Evolutionary conservation across 352 stramenopile genomes (phyloP), one percentile per base, ranked within the genome.

Genomic region (Saprolegnia diclina): DNA sequence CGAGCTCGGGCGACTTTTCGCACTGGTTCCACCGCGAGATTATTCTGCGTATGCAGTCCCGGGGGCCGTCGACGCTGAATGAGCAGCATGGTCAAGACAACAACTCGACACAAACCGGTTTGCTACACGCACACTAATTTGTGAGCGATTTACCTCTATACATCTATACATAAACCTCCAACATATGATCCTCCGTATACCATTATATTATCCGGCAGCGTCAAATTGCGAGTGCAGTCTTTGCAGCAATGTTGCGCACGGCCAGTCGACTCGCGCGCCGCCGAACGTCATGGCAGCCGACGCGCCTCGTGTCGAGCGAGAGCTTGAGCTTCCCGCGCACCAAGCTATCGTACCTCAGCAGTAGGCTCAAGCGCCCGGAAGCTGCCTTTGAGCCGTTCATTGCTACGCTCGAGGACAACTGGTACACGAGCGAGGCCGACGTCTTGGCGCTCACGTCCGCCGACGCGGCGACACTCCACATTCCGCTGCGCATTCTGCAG

Each of bases 351-450:
- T 56, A 53, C 50, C 38, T 69, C 7, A 52, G 42, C 22, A 53
- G 40, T 13, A 54, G 62, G 37, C 37, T 69, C 18, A 69, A 69
- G 26, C 24, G 46, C n/a, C 45, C 63, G 10, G 63, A 59, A n/a
- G 32, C 24, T 9, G 22, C 37, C n/a, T 40, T 69, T 11, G 63
- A 69, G 40, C 63, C 63, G 14, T 69, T 69, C 22, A 61, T 69
- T 40, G 37, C 46, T 5, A 26, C 32, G 18, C 32, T 69, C 14
- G 63, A 69, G 26, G 63, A 69, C 53, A 69, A 69, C 52, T 69
- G 63, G 63, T 69, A 69, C 53, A 69, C 45, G 14, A 69, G 45
- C 29, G 63, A 52, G 6, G 38, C 19, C 63, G 63, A 69, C 26
- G 61, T 69, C 38, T 11, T 69, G 18, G 63, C 63, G 19, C 53